Conservation (phyloP, 2,329 filamentous ascomycete genomes). For the Saccharata proteae region DNA sequence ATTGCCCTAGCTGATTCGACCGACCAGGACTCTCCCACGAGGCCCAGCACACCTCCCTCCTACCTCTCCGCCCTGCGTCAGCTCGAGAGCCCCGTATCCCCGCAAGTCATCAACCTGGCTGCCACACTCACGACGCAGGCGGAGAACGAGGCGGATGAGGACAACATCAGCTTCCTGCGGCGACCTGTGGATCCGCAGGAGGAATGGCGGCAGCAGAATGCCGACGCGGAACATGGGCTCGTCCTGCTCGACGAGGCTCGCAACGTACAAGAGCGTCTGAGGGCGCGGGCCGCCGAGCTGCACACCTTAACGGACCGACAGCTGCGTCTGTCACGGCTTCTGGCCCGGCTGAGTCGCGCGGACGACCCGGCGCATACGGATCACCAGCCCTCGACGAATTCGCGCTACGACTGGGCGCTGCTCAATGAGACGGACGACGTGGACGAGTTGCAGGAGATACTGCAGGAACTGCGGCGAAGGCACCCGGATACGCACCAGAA, state of each 20-base stretch:
- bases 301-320: slow-evolving; percentile 28
- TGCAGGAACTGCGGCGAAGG: slow-evolving; percentile 27
- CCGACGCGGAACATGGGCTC: slow-evolving; percentile 12
- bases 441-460: slow-evolving; percentile 28
- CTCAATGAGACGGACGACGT: slow-evolving; percentile 24
- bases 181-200: slow-evolving; percentile 25
- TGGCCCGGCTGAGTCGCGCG: slow-evolving; percentile 32
- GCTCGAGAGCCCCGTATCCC: slow-evolving; percentile 34
- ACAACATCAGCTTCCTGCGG: slow-evolving; percentile 41
- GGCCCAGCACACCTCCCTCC: slow-evolving; percentile 17
- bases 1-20: slow-evolving; percentile 5
- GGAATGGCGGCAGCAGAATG: slow-evolving; percentile 20
- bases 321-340: slow-evolving; percentile 31
- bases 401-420: slow-evolving; percentile 50
- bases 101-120: slow-evolving; percentile 34
- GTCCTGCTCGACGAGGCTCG: slow-evolving; percentile 8
- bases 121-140: slow-evolving; percentile 35
- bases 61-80: slow-evolving; percentile 37
- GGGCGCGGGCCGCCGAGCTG: slow-evolving; percentile 12
- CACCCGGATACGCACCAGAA: slow-evolving; percentile 27
- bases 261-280: slow-evolving; percentile 10
- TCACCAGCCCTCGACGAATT: slow-evolving; percentile 40
- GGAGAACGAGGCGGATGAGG: slow-evolving; percentile 34
- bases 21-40: slow-evolving; percentile 6
- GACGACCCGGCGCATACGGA: slow-evolving; percentile 41